Base-by-base conservation (phyloP, 768 basidiomycete genomes). In the Boletus rubroflammeus region DNA sequence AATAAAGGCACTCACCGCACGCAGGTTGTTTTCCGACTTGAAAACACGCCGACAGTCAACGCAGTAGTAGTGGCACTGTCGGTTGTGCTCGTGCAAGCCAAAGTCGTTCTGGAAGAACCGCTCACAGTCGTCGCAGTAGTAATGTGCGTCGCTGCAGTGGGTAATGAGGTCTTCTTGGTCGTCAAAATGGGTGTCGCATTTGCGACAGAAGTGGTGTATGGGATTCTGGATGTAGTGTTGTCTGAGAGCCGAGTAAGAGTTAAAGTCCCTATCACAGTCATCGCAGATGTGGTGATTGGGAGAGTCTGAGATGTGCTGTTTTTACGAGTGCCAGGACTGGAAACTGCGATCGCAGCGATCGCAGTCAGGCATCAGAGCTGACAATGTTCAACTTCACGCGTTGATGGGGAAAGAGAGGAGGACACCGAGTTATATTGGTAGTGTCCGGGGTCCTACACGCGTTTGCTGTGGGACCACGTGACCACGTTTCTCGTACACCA, bases 211-310 rank as follows among this genome's bases (percentile, higher is more conserved):
- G 38, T 64, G 13, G 50, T 85, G 85, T 0, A 14, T 25, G 6
- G 71, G 67, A 61, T 79, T 82, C 50, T 82, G 74, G 25, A 78
- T 72, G 58, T 67, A 83, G 64, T 87, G 85, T 52, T 82, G 72
- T 52, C 68, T 71, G 54, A 81, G 76, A 0, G 61, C 76, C 1
- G 0, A 3, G 57, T 57, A 56, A 0, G 77, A 63, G 0, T 59
- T 5, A 62, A 85, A 85, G 57, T 84, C 82, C 9, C 34, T 23
- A 0, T 72, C 47, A 56, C 84, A 86, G 10, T 69, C 61, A 11
- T 66, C 5, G 59, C 85, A 86, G 32, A 72, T 28, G 55, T 78
- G 54, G 54, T 85, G 84, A 6, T 13, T 40, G 4, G 64, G 2
- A 2, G 76, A 77, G 59, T 75, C 55, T 2, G 19, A 29, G 28